phyloP scores from a whole-genome alignment of 768 basidiomycete species.

The Gelatoporia subvermispora region DNA sequence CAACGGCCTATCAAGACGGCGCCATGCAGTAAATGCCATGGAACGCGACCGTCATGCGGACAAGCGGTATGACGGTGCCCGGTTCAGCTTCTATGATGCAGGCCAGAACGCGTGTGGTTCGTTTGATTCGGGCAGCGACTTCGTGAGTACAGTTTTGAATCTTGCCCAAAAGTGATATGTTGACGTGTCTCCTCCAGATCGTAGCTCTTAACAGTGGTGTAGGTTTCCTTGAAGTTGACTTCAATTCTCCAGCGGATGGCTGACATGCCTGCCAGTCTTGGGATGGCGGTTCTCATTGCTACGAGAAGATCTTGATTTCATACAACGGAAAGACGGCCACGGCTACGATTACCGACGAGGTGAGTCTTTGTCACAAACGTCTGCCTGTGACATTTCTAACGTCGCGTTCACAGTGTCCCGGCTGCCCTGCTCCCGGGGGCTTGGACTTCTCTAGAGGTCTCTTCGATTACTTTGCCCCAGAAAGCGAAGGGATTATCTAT shows the following conservation, averaged over 20 bases:
- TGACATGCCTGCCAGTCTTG: slow-evolving; percentile 44
- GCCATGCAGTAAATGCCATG: background rate
- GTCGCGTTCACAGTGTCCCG: slow-evolving; percentile 45
- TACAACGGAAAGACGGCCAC: slow-evolving; percentile 50
- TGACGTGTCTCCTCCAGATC: slow-evolving; percentile 31
- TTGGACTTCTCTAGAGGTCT: slow-evolving; percentile 67
- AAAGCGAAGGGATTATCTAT: slow-evolving; percentile 47
- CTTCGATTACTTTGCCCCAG: slow-evolving; percentile 53
- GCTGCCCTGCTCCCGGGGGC: slow-evolving; percentile 50
- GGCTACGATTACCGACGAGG: slow-evolving; percentile 63
- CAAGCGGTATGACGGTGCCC: slow-evolving; percentile 11
- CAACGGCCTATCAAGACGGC: background rate
- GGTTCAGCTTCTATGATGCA: slow-evolving; percentile 19
- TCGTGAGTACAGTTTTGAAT: slow-evolving; percentile 9
- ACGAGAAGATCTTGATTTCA: slow-evolving; percentile 55
- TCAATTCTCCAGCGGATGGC: background rate
- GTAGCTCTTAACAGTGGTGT: slow-evolving; percentile 41
- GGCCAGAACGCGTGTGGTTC: slow-evolving; percentile 20
- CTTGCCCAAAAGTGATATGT: background rate
- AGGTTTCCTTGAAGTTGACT: background rate
- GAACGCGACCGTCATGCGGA: background rate
- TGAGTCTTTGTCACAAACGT: slow-evolving; percentile 13
- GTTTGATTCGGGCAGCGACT: slow-evolving; percentile 10
- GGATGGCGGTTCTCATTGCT: slow-evolving; percentile 48
- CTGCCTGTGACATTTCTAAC: background rate